These are phyloP conservation scores for Boletus rubropictus DNA, from an alignment of 768 basidiomycete genomes.

Conservation along the genomic window DNA sequence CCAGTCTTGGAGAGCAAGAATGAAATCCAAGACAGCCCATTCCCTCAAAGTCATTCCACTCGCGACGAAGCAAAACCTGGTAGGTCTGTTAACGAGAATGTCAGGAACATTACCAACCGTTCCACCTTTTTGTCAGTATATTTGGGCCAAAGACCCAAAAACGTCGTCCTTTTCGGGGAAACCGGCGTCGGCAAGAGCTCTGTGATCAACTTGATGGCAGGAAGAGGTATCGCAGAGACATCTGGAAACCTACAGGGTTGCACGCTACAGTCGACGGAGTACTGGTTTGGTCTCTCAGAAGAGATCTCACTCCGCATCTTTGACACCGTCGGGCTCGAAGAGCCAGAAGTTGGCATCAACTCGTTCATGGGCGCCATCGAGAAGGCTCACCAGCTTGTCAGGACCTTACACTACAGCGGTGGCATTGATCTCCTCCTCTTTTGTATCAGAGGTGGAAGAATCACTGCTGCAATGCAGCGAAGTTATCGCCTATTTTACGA, in stretches of 20 bases:
- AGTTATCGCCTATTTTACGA: too few species aligned
- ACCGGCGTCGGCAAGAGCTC: too few species aligned
- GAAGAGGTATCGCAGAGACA: background rate
- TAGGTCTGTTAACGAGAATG: background rate
- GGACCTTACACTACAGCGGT: background rate
- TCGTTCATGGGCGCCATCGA: slow-evolving; percentile 5
- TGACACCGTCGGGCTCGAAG: too few species aligned
- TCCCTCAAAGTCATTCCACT: too few species aligned
- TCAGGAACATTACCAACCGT: too few species aligned
- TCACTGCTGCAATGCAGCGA: slow-evolving; percentile 5
- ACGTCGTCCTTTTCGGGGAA: slow-evolving; percentile 8
- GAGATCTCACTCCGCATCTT: background rate
- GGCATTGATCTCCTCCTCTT: slow-evolving; percentile 16
- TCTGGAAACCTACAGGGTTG: slow-evolving; percentile 1
- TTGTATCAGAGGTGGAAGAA: slow-evolving; percentile 5
- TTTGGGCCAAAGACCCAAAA: background rate
- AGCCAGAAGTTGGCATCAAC: slow-evolving; percentile 3
- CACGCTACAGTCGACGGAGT: background rate
- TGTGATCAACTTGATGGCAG: slow-evolving; percentile 8
- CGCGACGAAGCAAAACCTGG: background rate
- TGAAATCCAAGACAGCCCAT: too few species aligned
- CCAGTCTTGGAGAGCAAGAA: background rate
- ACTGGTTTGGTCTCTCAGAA: background rate
- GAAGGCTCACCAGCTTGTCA: slow-evolving; percentile 9
- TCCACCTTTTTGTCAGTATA: background rate